Percentiles rank a stretch among this genome's conserved stretches.
Conservation (phyloP, 768 basidiomycete genomes). For the Suillus weaverae region DNA sequence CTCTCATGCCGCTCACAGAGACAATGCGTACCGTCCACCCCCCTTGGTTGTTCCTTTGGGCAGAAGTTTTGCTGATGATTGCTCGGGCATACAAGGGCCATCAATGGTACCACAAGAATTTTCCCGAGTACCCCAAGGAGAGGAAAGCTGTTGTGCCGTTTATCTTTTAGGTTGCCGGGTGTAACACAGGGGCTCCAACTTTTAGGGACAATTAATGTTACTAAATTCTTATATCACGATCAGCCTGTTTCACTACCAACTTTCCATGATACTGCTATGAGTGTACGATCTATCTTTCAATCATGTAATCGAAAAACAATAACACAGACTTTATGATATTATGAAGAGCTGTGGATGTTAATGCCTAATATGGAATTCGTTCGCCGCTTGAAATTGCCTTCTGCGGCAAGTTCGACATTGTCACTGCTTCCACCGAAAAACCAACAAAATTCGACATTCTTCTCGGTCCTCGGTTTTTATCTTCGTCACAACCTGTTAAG, state of each 20-base stretch:
- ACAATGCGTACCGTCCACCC: conserved; percentile 53
- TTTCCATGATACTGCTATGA: background rate
- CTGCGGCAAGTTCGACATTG: background rate
- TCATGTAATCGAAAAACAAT: background rate
- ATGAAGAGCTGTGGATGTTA: no score
- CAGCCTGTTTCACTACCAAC: background rate
- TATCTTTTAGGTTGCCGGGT: conserved; percentile 45
- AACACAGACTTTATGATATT: no score
- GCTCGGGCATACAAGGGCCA: conserved; percentile 83
- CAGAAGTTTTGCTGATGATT: conserved; percentile 76
- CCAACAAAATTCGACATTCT: conserved; percentile 7
- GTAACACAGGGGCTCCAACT: background rate
- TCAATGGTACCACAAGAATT: conserved; percentile 78
- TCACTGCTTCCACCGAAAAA: conserved; percentile 7
- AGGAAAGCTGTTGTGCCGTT: conserved; percentile 82
- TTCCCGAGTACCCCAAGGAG: conserved; percentile 78
- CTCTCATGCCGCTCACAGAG: conserved; percentile 32
- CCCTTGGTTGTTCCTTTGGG: conserved; percentile 76
- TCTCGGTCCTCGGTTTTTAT: conserved; percentile 2
- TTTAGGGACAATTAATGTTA: background rate
- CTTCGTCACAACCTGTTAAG: conserved; percentile 12
- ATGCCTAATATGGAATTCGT: conserved; percentile 1
- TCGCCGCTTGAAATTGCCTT: conserved; percentile 3
- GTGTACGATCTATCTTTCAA: background rate
- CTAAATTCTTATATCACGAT: background rate